A percentile compares a stretch with the other conserved stretches of the same genome.
Evolutionary conservation across 331 rosid genomes (phyloP).

Genomic region (Pyracantha coccinea): DNA sequence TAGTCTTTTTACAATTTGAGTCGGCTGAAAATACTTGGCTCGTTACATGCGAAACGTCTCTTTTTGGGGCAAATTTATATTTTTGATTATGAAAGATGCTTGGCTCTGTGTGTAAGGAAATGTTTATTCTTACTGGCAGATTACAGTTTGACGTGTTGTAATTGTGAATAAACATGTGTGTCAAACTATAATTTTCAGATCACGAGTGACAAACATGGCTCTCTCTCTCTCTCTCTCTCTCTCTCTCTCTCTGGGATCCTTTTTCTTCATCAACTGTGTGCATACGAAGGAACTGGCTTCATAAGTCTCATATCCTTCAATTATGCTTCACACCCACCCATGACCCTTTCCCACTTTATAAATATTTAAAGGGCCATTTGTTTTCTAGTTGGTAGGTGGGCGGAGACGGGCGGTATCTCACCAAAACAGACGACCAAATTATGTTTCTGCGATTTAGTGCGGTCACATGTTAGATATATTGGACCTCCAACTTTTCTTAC

Average conservation of each 20-base stretch:
- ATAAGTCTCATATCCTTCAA: background rate
- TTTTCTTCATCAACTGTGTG: background rate
- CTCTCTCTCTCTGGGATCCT: too few relatives aligned
- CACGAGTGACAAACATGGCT: background rate
- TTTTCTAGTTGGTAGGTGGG: background rate
- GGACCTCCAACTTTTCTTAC: background rate
- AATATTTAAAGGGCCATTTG: background rate
- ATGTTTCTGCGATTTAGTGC: background rate
- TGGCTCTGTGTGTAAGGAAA: background rate
- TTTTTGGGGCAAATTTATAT: too few relatives aligned
- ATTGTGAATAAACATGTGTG: background rate
- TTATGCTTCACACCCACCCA: background rate
- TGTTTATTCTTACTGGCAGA: too few relatives aligned
- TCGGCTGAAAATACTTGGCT: background rate
- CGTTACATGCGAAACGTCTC: background rate
- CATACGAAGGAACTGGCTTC: background rate
- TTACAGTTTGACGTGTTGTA: background rate
- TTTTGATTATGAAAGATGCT: background rate
- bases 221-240: background rate
- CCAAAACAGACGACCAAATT: background rate
- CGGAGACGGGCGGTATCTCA: background rate
- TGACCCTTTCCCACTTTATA: background rate
- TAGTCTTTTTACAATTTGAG: background rate
- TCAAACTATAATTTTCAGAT: too few relatives aligned
- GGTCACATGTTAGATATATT: background rate